Evolutionary conservation across 2,329 filamentous ascomycete species (phyloP).

Genomic region (Aspergillus niger): DNA sequence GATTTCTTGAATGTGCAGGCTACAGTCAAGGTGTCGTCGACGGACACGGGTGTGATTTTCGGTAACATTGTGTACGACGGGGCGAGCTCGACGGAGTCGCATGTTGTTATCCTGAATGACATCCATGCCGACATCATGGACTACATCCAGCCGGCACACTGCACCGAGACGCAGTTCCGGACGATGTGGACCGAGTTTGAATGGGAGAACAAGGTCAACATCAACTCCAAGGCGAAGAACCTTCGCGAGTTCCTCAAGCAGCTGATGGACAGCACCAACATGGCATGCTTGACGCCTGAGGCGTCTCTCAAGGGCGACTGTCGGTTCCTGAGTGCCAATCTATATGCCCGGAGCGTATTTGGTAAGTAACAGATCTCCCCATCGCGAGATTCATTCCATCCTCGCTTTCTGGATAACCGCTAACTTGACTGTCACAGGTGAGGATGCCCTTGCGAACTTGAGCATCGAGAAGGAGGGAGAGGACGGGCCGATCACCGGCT

Average conservation of each 20-base stretch:
- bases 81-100: conserved; percentile 84
- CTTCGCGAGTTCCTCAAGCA: conserved; percentile 90
- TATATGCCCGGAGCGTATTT: conserved; percentile 96
- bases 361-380: conserved; percentile 63
- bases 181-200: conserved; percentile 99
- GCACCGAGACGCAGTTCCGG: conserved; percentile 96
- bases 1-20: conserved; percentile 98
- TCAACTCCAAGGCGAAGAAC: conserved; percentile 93
- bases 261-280: conserved; percentile 97
- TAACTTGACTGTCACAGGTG: conserved; percentile 62
- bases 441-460: conserved; percentile 95
- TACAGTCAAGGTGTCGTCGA: conserved; percentile 97
- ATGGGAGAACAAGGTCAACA: conserved; percentile 99
- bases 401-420: conserved; percentile 5
- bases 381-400: neutral
- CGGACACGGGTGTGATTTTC: conserved; percentile 97
- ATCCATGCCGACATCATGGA: conserved; percentile 99
- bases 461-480: conserved; percentile 98
- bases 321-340: conserved; percentile 94
- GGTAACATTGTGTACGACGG: conserved; percentile 98
- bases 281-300: conserved; percentile 96
- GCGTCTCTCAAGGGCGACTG: conserved; percentile 96
- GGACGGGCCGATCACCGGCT: conserved; percentile 91
- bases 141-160: conserved; percentile 96
- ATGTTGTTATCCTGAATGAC: conserved; percentile 97